A percentile compares a stretch with the other conserved stretches of the same genome.
phyloP scores from a whole-genome alignment of 1,139 yeast genomes.

The Candida pseudoviswanathii region DNA sequence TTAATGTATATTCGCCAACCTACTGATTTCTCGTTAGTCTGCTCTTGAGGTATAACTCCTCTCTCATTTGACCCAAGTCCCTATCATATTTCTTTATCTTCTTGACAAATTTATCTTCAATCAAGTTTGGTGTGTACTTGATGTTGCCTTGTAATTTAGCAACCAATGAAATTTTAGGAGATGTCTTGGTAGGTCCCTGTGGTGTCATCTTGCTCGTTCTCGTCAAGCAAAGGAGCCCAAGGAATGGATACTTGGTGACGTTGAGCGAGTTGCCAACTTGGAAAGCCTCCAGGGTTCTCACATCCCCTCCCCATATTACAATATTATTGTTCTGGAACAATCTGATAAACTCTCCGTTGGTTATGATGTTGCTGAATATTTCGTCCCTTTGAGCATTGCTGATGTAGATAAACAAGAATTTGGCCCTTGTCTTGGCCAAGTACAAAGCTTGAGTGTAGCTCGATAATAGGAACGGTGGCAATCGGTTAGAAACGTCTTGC shows the following conservation, averaged over 20 bases:
- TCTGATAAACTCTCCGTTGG: constrained; percentile 53
- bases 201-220: constrained; percentile 58
- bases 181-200: constrained; percentile 54
- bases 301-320: constrained; percentile 88
- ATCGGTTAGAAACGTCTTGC: constrained; percentile 4
- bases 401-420: constrained; percentile 72
- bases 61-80: constrained; percentile 56
- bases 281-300: constrained; percentile 77
- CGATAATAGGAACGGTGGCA: constrained; percentile 64
- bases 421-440: constrained; percentile 64
- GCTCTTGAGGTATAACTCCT: constrained; percentile 40
- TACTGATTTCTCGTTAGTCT: constrained; percentile 1
- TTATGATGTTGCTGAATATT: constrained; percentile 59
- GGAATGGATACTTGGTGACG: constrained; percentile 77
- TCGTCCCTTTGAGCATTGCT: constrained; percentile 71
- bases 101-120: constrained; percentile 42
- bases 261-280: constrained; percentile 79
- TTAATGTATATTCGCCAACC: not conserved
- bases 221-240: constrained; percentile 68
- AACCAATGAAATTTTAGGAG: constrained; percentile 61
- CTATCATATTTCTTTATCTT: constrained; percentile 61
- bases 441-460: constrained; percentile 77
- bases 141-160: constrained; percentile 57
- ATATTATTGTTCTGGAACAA: constrained; percentile 51
- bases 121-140: constrained; percentile 18